Conservation (phyloP, 2,329 filamentous ascomycete species). For the Penicillium sp. region DNA sequence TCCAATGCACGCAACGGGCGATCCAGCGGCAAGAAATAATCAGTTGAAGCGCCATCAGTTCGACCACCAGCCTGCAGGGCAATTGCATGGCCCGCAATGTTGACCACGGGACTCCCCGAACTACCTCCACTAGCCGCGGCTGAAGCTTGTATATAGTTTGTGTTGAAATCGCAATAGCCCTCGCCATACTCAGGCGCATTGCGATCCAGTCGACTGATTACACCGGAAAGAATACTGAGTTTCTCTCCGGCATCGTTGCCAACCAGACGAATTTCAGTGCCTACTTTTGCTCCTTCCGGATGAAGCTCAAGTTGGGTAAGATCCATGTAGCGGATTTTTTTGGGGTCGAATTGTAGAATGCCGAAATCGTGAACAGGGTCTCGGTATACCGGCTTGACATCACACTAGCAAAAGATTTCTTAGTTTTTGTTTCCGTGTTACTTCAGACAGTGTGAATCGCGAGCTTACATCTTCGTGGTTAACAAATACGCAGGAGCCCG, state of each 20-base stretch:
- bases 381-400: conserved; percentile 94
- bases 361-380: conserved; percentile 99
- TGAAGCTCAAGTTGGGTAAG: conserved; percentile 76
- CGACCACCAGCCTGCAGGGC: conserved; percentile 92
- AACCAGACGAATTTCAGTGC: conserved; percentile 92
- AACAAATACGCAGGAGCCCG: conserved; percentile 97
- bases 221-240: conserved; percentile 93
- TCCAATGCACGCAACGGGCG: conserved; percentile 83
- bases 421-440: background rate
- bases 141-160: conserved; percentile 95
- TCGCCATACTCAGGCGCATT: conserved; percentile 98
- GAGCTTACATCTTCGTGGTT: conserved; percentile 78
- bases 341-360: conserved; percentile 93
- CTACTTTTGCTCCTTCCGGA: conserved; percentile 83
- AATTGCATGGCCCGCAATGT: conserved; percentile 88
- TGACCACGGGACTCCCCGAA: conserved; percentile 97
- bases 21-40: conserved; percentile 95
- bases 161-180: conserved; percentile 96
- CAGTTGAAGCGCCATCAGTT: conserved; percentile 91
- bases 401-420: conserved; percentile 61
- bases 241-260: conserved; percentile 99
- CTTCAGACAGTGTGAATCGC: too few species aligned
- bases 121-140: conserved; percentile 95
- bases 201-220: conserved; percentile 92
- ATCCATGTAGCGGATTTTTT: conserved; percentile 96